Conservation (phyloP, 176 grass and related monocot genomes). For the Zoysia pacifica region DNA sequence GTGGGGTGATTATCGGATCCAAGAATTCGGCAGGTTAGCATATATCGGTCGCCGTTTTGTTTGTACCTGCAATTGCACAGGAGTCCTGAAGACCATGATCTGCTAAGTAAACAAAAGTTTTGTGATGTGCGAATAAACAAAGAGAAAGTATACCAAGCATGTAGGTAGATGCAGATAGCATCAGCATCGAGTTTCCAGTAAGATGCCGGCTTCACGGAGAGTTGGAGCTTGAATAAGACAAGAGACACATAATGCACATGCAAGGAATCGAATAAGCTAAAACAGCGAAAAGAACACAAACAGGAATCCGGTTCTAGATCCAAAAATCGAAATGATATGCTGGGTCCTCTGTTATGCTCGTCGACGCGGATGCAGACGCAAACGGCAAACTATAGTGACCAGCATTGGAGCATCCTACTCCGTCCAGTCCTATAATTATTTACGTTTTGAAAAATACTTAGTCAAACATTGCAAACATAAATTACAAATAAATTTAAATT, state of each 20-base stretch:
- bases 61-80: not conserved
- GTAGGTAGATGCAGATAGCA: not conserved
- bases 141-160: not conserved
- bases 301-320: not conserved
- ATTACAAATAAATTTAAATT: too few species aligned
- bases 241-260: not conserved
- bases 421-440: too few species aligned
- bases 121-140: not conserved
- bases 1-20: not conserved
- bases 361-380: too few species aligned
- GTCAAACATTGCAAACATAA: too few species aligned
- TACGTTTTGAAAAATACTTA: too few species aligned
- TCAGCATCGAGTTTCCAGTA: not conserved
- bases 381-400: too few species aligned
- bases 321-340: too few species aligned
- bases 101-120: conserved; percentile 26
- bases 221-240: not conserved
- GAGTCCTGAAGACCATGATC: not conserved
- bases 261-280: not conserved
- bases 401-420: too few species aligned
- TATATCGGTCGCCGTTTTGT: not conserved
- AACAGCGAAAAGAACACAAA: too few species aligned
- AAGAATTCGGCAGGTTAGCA: conserved; percentile 23
- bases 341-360: too few species aligned
- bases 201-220: not conserved